phyloP scores from a whole-genome alignment of 2,329 filamentous ascomycete species.

The Monilinia fructicola region DNA sequence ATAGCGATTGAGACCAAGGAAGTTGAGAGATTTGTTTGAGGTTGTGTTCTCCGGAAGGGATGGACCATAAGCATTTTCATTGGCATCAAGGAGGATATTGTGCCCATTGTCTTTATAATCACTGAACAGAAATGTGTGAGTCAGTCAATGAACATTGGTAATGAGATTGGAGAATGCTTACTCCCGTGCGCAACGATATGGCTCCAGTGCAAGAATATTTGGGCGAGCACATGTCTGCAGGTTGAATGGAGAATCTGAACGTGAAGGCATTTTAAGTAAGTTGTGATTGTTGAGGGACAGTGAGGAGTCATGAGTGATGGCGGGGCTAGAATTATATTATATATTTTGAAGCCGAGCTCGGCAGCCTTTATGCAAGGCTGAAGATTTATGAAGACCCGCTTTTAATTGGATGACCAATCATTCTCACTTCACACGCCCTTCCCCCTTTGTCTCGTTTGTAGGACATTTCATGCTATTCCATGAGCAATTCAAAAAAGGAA shows the following conservation, averaged over 20 bases:
- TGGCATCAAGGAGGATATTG: slow-evolving; percentile 94
- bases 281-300: slow-evolving; percentile 9
- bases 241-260: slow-evolving; percentile 61
- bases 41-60: slow-evolving; percentile 55
- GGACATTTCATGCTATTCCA: neutral
- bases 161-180: slow-evolving; percentile 45
- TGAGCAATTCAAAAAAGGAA: neutral
- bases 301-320: slow-evolving; percentile 1
- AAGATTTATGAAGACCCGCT: neutral
- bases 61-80: slow-evolving; percentile 95
- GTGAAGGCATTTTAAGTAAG: slow-evolving; percentile 36
- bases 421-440: neutral
- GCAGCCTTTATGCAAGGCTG: slow-evolving; percentile 20
- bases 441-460: slow-evolving; percentile 16
- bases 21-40: slow-evolving; percentile 61
- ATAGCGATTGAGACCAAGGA: slow-evolving; percentile 85
- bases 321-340: slow-evolving; percentile 18
- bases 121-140: slow-evolving; percentile 50
- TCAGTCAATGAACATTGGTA: slow-evolving; percentile 26
- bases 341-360: slow-evolving; percentile 21
- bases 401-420: neutral
- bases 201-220: slow-evolving; percentile 74
- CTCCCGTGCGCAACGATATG: slow-evolving; percentile 82
- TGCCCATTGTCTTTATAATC: slow-evolving; percentile 99
- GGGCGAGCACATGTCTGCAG: slow-evolving; percentile 71